Conservation (phyloP, 352 stramenopile genomes). For the Elongisporangium senticosum region DNA sequence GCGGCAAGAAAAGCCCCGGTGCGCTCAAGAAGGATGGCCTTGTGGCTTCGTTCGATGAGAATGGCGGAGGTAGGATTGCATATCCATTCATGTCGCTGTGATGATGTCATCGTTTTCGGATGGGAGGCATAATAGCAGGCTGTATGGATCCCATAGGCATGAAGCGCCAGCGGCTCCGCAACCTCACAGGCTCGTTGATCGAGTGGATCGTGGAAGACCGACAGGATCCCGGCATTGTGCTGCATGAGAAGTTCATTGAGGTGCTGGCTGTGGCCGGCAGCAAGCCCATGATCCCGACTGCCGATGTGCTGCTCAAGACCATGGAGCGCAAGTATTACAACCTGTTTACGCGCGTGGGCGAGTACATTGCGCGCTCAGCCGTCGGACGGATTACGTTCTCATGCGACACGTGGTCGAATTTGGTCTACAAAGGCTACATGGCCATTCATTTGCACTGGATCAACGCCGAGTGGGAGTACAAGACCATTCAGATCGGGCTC, state of each 20-base stretch:
- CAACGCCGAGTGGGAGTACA: constrained; percentile 83
- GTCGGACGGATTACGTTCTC: constrained; percentile 70
- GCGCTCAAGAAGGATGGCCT: constrained; percentile 40
- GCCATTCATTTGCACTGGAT: constrained; percentile 77
- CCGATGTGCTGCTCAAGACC: constrained; percentile 54
- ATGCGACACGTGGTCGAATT: constrained; percentile 71
- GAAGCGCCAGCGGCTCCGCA: constrained; percentile 63
- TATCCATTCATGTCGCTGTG: background rate
- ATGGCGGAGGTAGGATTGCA: constrained; percentile 41
- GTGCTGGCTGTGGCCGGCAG: constrained; percentile 38
- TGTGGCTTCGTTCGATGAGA: constrained; percentile 45
- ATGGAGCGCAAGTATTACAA: constrained; percentile 73
- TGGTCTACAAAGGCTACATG: constrained; percentile 70
- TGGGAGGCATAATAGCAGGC: background rate
- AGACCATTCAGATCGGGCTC: constrained; percentile 70
- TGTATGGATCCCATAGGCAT: constrained; percentile 21
- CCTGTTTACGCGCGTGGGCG: constrained; percentile 59
- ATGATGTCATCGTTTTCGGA: background rate
- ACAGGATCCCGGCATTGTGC: constrained; percentile 53
- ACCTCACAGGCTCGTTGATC: constrained; percentile 51
- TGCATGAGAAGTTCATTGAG: constrained; percentile 69
- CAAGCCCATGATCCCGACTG: constrained; percentile 44
- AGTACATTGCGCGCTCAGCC: constrained; percentile 72
- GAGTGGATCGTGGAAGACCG: constrained; percentile 78
- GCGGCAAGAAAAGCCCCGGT: constrained; percentile 35